Percentiles rank a stretch among this genome's conserved stretches.
These are phyloP conservation scores for Raffaelea ambrosiae DNA, from an alignment of 2,329 filamentous ascomycete species.

Conservation along the genomic window DNA sequence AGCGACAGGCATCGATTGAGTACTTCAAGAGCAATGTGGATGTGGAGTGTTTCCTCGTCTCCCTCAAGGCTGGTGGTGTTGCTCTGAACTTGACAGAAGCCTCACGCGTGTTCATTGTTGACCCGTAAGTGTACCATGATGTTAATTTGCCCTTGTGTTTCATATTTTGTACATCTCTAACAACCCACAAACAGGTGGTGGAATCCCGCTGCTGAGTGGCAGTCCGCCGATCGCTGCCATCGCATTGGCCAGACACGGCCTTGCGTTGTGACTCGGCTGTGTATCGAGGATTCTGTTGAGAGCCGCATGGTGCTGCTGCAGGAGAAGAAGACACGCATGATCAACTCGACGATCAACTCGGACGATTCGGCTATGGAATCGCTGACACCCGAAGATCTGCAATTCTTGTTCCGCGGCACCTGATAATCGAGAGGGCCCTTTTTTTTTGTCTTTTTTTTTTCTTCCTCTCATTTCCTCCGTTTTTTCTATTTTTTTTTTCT, in stretches of 20 bases:
- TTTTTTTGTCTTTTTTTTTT: background rate
- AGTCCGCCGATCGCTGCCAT: conserved; percentile 88
- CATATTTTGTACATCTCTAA: conserved; percentile 9
- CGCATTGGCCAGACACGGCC: conserved; percentile 92
- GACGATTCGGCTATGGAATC: conserved; percentile 89
- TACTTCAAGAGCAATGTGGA: conserved; percentile 94
- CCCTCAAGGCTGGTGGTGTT: conserved; percentile 90
- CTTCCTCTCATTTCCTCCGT: background rate
- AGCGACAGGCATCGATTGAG: conserved; percentile 88
- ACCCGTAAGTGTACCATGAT: conserved; percentile 67
- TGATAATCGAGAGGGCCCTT: no score
- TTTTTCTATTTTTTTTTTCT: background rate
- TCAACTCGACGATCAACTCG: conserved; percentile 91
- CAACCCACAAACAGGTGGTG: conserved; percentile 74
- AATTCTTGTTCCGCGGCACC: conserved; percentile 83
- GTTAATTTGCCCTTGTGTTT: background rate
- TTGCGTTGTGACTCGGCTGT: conserved; percentile 87
- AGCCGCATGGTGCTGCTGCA: conserved; percentile 91
- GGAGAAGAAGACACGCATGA: conserved; percentile 98
- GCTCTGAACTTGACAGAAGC: conserved; percentile 93
- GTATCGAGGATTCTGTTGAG: conserved; percentile 95
- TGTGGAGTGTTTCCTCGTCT: conserved; percentile 93
- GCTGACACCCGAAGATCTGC: conserved; percentile 82
- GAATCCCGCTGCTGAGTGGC: conserved; percentile 99
- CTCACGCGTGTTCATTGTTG: conserved; percentile 89